Percentiles rank a stretch among this genome's conserved stretches.
Conservation (phyloP, 148 eudicot species). For the Fallopia convolvulus region DNA sequence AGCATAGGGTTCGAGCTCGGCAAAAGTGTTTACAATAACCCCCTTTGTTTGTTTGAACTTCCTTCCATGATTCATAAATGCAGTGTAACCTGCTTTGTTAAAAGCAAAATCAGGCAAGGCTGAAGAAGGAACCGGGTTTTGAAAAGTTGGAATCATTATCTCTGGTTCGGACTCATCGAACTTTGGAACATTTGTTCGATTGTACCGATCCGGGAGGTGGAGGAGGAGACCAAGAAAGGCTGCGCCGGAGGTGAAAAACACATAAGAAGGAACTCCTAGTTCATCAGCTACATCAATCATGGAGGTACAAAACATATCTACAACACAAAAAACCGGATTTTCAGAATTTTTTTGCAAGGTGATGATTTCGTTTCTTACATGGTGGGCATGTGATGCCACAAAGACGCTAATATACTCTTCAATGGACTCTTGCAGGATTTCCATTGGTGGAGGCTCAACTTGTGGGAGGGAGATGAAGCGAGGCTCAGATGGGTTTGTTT, state of each 20-base stretch:
- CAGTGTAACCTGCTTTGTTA: not conserved
- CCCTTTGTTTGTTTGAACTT: conserved; percentile 14
- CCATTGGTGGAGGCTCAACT: not conserved
- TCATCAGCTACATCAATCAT: conserved; percentile 25
- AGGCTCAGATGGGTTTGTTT: not conserved
- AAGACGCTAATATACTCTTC: not conserved
- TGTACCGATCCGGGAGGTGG: not conserved
- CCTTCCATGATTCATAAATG: conserved; percentile 6
- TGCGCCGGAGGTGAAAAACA: conserved; percentile 20
- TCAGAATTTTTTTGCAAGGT: not conserved
- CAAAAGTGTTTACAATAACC: conserved; percentile 19
- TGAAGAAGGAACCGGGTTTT: not conserved
- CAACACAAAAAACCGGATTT: conserved; percentile 13
- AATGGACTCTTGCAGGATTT: not conserved
- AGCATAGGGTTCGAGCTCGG: conserved; percentile 21
- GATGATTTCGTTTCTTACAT: not conserved
- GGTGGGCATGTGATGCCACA: conserved; percentile 12
- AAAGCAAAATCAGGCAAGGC: not conserved
- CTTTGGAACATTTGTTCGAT: not conserved
- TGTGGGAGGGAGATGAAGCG: conserved; percentile 7
- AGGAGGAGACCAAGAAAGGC: conserved; percentile 3
- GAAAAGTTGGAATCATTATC: not conserved
- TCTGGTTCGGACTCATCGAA: conserved; percentile 1
- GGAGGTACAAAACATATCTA: conserved; percentile 25
- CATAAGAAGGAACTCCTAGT: conserved; percentile 19